Conservation (phyloP, 1,139 yeast species). For the Geotrichum citri-aurantii region DNA sequence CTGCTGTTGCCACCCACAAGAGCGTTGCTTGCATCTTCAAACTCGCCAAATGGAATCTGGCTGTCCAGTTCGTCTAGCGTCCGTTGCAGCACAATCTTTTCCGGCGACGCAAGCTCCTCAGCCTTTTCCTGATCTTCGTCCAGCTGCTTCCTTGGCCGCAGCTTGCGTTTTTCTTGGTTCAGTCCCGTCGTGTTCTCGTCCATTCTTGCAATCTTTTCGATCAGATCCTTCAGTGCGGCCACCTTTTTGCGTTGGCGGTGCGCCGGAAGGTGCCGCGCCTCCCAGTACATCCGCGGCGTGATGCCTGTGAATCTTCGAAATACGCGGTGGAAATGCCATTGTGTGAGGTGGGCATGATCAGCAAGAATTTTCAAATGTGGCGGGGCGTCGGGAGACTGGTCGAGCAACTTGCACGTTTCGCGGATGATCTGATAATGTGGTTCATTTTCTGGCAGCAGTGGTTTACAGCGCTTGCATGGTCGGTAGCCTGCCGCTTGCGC, state of each 20-base stretch:
- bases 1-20: background rate
- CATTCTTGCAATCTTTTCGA: conserved; percentile 9
- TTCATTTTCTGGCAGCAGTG: conserved; percentile 24
- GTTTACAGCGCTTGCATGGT: conserved; percentile 29
- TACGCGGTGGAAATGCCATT: conserved; percentile 31
- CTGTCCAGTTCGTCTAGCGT: background rate
- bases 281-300: conserved; percentile 19
- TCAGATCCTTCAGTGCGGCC: conserved; percentile 6
- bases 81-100: background rate
- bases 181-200: conserved; percentile 8
- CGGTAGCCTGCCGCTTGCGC: conserved; percentile 25
- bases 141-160: conserved; percentile 9
- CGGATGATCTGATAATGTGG: conserved; percentile 22
- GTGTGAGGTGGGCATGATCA: conserved; percentile 25
- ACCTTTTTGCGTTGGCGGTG: conserved; percentile 8
- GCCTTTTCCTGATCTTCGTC: background rate
- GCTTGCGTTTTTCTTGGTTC: background rate
- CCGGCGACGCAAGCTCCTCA: background rate
- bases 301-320: conserved; percentile 30
- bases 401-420: conserved; percentile 19
- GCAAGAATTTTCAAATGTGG: conserved; percentile 23
- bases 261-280: conserved; percentile 14
- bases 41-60: background rate
- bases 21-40: background rate
- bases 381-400: conserved; percentile 17